A percentile compares a stretch with the other conserved stretches of the same genome.
Evolutionary conservation across 345 rosid genomes (phyloP).

Genomic region (Pugionium dolabratum): DNA sequence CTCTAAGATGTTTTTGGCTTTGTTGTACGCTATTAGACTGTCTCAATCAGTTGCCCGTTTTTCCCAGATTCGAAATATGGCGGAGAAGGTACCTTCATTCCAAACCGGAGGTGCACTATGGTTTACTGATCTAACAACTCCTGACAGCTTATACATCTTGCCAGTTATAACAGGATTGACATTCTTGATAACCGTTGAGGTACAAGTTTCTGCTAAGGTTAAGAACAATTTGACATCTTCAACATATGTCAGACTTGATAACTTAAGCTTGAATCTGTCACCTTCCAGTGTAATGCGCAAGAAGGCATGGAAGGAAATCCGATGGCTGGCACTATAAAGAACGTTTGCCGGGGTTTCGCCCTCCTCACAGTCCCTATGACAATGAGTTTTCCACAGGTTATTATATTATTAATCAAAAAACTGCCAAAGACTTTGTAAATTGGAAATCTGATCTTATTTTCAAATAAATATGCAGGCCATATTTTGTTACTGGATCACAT

Average conservation of each 20-base stretch:
- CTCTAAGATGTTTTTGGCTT: background rate
- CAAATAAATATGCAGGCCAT: constrained; percentile 63
- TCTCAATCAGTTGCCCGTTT: constrained; percentile 3
- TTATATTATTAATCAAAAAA: background rate
- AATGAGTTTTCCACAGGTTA: constrained; percentile 73
- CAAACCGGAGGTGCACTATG: constrained; percentile 78
- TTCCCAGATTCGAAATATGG: constrained; percentile 74
- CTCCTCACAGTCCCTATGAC: constrained; percentile 71
- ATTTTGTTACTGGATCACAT: constrained; percentile 88
- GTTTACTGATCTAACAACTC: constrained; percentile 75
- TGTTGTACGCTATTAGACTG: constrained; percentile 19
- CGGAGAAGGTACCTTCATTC: constrained; percentile 84
- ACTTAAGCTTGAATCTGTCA: background rate
- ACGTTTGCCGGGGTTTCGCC: constrained; percentile 60
- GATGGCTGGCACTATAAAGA: constrained; percentile 55
- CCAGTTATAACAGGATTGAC: constrained; percentile 66
- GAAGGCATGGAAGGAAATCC: constrained; percentile 95
- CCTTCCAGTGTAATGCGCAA: constrained; percentile 65
- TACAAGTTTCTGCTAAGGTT: constrained; percentile 35
- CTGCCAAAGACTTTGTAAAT: background rate
- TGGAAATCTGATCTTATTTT: constrained; percentile 1
- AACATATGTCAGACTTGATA: background rate
- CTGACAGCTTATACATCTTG: constrained; percentile 69
- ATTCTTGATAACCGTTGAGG: constrained; percentile 85
- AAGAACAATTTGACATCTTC: constrained; percentile 15